phyloP scores from a whole-genome alignment of 2,329 filamentous ascomycete genomes.

The Teratosphaeria viscida region DNA sequence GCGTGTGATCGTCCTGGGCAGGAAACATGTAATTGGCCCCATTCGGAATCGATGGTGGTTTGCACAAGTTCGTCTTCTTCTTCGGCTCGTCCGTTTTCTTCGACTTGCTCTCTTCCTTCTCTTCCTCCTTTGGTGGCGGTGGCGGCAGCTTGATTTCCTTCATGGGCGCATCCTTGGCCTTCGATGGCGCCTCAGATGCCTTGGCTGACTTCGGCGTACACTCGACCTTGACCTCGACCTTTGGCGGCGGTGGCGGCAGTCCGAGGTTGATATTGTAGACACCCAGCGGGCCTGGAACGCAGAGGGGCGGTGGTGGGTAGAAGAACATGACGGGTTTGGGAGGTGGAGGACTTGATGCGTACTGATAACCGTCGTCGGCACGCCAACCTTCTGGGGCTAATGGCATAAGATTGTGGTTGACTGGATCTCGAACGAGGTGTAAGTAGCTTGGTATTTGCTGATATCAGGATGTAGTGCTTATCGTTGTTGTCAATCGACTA shows the following conservation, averaged over 20 bases:
- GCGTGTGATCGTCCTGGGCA: constrained; percentile 9
- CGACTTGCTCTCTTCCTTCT: background rate
- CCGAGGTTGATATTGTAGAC: background rate
- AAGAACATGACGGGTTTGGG: background rate
- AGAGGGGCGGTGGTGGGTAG: background rate
- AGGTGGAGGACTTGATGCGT: constrained; percentile 1
- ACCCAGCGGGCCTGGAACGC: constrained; percentile 2
- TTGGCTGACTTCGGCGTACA: background rate
- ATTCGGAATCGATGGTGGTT: constrained; percentile 7
- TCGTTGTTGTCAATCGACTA: background rate
- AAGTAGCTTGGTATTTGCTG: background rate
- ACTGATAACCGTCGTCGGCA: constrained; percentile 3
- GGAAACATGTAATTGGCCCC: constrained; percentile 19
- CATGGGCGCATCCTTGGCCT: background rate
- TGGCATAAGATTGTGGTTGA: background rate
- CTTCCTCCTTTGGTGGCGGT: constrained; percentile 1
- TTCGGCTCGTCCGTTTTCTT: constrained; percentile 2
- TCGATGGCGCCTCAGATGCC: background rate
- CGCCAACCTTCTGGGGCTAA: constrained; percentile 3
- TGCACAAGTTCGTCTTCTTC: constrained; percentile 4
- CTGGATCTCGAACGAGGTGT: background rate
- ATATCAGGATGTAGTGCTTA: background rate
- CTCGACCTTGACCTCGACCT: background rate
- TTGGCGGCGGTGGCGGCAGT: background rate
- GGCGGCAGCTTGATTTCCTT: background rate